These are phyloP conservation scores for Euphorbia pulcherrima DNA, from an alignment of 345 rosid species.

Conservation along the genomic window DNA sequence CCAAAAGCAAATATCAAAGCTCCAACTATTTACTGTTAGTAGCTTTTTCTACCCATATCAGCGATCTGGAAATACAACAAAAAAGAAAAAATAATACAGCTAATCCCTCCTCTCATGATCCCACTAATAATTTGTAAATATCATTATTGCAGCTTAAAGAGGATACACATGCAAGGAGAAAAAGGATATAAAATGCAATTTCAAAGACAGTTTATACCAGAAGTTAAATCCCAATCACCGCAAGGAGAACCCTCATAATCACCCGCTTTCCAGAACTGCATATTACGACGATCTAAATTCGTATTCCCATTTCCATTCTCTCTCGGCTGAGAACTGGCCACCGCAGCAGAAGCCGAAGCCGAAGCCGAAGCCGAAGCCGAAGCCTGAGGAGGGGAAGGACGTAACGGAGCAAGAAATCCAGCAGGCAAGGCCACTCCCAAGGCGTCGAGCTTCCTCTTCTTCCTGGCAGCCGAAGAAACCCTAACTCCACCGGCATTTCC, in stretches of 20 bases:
- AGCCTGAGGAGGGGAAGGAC: no score
- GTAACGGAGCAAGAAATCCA: conserved; percentile 49
- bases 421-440: conserved; percentile 35
- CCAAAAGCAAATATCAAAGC: not conserved
- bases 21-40: not conserved
- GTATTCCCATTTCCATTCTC: conserved; percentile 11
- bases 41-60: not conserved
- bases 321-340: not conserved
- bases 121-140: not conserved
- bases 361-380: no score
- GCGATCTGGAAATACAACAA: not conserved
- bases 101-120: not conserved
- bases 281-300: conserved; percentile 26
- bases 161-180: not conserved
- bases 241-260: conserved; percentile 59
- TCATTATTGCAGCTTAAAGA: not conserved
- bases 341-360: conserved; percentile 8
- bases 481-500: conserved; percentile 25
- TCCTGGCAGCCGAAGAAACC: conserved; percentile 17
- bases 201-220: conserved; percentile 42
- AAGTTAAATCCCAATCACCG: conserved; percentile 42
- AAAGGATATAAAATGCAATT: not conserved
- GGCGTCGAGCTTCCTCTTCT: conserved; percentile 28
- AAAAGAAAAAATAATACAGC: not conserved
- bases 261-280: conserved; percentile 95